Evolutionary conservation across 2,329 filamentous ascomycete species (phyloP).

Genomic region (Colletotrichum noveboracense): DNA sequence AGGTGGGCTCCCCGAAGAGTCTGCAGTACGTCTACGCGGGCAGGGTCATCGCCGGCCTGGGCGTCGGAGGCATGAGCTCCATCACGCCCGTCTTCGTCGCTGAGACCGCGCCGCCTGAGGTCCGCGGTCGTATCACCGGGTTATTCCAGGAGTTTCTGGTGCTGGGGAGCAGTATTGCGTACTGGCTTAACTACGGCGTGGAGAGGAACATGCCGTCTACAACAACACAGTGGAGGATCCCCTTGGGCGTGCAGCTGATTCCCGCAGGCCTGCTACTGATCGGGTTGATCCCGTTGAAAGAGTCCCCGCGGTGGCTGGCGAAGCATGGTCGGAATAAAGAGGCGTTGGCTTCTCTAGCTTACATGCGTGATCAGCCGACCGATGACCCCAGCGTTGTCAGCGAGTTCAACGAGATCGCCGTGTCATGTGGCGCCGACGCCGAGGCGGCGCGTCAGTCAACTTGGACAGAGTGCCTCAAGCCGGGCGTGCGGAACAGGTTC

Average conservation of each 20-base stretch:
- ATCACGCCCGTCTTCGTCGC: background rate
- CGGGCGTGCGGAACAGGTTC: background rate
- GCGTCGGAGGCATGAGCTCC: background rate
- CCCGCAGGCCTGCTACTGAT: background rate
- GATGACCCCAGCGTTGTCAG: background rate
- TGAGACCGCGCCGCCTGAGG: slow-evolving; percentile 18
- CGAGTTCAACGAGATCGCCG: background rate
- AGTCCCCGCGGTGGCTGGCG: background rate
- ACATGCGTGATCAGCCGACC: background rate
- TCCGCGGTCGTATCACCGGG: background rate
- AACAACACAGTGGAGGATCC: background rate
- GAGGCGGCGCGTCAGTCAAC: background rate
- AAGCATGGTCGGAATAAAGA: background rate
- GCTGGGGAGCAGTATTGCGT: background rate
- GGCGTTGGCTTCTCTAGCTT: background rate
- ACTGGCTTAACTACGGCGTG: background rate
- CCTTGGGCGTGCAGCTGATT: background rate
- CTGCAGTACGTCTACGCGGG: background rate
- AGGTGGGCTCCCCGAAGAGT: background rate
- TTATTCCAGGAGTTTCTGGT: background rate
- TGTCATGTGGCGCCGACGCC: background rate
- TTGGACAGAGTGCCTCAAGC: background rate
- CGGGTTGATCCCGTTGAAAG: background rate
- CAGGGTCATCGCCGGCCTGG: background rate
- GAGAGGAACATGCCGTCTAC: background rate